Evolutionary conservation across 106 monocot species (phyloP), one percentile per base, ranked within the genome.

Genomic region (Acorus calamus): DNA sequence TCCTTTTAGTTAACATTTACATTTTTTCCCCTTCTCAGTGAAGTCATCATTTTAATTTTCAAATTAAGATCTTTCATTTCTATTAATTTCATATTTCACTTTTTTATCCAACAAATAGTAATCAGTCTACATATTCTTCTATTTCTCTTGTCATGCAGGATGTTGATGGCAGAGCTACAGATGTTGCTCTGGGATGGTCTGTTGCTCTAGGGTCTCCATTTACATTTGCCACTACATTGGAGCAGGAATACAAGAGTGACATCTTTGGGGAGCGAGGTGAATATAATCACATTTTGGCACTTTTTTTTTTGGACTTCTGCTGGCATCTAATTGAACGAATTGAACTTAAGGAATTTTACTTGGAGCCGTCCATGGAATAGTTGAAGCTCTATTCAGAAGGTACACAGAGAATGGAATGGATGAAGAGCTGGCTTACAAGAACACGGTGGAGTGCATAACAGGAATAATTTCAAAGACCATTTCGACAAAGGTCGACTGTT

Each of bases 161-260:
- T 76, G 80, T 90, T 66, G 90, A 96, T 78, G 84, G 84, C 49
- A 79, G 82, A 49, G 94, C 94, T 45, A 87, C 90, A 54, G 75
- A 92, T 69, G 84, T 92, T 67, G 87, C 92, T 80, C 68, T 92
- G 11, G 92, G 87, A 8, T 92, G 92, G 92, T 92, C 92, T 3
- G 73, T 92, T 78, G 84, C 84, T 56, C 69, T 90, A 47, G 94
- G 90, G 47, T 96, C 94, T 57, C 90, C 94, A 7, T 96, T 91
- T 56, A 87, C 94, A 53, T 96, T 96, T 73, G 90, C 87, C 46
- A 96, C 94, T 57, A 96, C 90, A 8, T 68, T 96, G 50, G 90
- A 96, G 69, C 84, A 85, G 73, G 94, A 96, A 52, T 96, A 96
- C 65, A 90, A 82, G 78, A 91, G 94, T 51, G 94, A 96, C 73